phyloP scores from a whole-genome alignment of 2,329 filamentous ascomycete genomes.

The Colletotrichum lupini region DNA sequence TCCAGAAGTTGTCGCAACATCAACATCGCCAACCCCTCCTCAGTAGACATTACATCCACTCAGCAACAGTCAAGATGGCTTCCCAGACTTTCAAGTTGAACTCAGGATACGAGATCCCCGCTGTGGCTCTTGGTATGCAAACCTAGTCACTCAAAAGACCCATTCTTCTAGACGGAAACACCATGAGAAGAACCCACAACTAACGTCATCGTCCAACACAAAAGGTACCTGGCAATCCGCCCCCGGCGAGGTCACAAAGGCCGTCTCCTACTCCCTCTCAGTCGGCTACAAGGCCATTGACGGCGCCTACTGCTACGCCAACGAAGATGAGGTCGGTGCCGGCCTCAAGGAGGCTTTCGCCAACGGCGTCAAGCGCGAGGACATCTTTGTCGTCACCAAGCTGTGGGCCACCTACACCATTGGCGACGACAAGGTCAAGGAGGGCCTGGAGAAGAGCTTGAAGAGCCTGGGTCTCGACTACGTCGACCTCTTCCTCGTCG shows the following conservation, averaged over 20 bases:
- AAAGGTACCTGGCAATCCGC: slow-evolving; percentile 72
- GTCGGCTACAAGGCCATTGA: slow-evolving; percentile 72
- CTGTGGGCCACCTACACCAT: slow-evolving; percentile 85
- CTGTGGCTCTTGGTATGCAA: slow-evolving; percentile 68
- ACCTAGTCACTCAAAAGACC: slow-evolving; percentile 27
- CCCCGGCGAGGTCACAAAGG: slow-evolving; percentile 66
- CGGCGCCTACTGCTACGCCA: slow-evolving; percentile 81
- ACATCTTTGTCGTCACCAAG: slow-evolving; percentile 88
- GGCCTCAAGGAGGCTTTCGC: slow-evolving; percentile 80
- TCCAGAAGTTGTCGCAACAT: background rate
- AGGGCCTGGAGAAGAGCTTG: slow-evolving; percentile 78
- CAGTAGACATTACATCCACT: slow-evolving; percentile 2
- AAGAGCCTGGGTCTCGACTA: slow-evolving; percentile 81
- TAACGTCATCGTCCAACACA: slow-evolving; percentile 41
- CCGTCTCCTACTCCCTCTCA: slow-evolving; percentile 69
- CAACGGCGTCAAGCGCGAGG: slow-evolving; percentile 77
- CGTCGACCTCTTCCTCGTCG: slow-evolving; percentile 81
- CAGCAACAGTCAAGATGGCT: slow-evolving; percentile 53
- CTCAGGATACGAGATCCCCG: slow-evolving; percentile 71
- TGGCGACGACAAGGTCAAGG: slow-evolving; percentile 63
- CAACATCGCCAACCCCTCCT: background rate
- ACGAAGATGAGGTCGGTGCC: slow-evolving; percentile 85
- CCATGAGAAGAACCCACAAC: background rate
- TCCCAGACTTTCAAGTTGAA: slow-evolving; percentile 72
- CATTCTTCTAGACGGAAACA: background rate